Evolutionary conservation across 2,329 filamentous ascomycete genomes (phyloP).

Genomic region (Dactylellina parvicollis): DNA sequence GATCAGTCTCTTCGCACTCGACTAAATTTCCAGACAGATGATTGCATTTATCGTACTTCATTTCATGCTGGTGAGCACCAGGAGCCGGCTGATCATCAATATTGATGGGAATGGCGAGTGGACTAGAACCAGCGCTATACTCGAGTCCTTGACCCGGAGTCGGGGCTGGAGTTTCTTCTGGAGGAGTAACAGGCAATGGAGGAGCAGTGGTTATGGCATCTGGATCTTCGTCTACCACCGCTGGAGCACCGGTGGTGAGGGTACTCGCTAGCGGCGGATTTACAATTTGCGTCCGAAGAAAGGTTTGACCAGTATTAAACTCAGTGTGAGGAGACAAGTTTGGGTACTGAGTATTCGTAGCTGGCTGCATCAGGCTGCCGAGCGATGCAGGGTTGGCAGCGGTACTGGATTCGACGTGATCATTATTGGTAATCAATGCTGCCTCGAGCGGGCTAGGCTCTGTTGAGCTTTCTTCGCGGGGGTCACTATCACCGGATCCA

Average conservation of each 20-base stretch:
- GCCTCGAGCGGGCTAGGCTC: background rate
- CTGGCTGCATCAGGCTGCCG: too few species aligned
- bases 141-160: background rate
- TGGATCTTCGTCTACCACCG: slow-evolving; percentile 2
- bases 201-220: slow-evolving; percentile 35
- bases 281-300: too few species aligned
- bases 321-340: background rate
- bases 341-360: too few species aligned
- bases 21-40: slow-evolving; percentile 4
- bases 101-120: slow-evolving; percentile 11
- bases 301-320: background rate
- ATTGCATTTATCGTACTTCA: slow-evolving; percentile 12
- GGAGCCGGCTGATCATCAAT: slow-evolving; percentile 18
- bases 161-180: background rate
- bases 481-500: background rate
- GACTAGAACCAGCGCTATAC: background rate
- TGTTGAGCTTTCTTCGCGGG: background rate
- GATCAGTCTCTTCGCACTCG: slow-evolving; percentile 34
- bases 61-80: slow-evolving; percentile 25
- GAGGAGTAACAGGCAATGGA: background rate
- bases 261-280: background rate
- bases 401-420: too few species aligned
- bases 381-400: too few species aligned
- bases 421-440: too few species aligned
- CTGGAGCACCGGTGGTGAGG: background rate